These are phyloP conservation scores for Fusarium anguioides DNA, from an alignment of 2,329 filamentous ascomycete species.

Conservation along the genomic window DNA sequence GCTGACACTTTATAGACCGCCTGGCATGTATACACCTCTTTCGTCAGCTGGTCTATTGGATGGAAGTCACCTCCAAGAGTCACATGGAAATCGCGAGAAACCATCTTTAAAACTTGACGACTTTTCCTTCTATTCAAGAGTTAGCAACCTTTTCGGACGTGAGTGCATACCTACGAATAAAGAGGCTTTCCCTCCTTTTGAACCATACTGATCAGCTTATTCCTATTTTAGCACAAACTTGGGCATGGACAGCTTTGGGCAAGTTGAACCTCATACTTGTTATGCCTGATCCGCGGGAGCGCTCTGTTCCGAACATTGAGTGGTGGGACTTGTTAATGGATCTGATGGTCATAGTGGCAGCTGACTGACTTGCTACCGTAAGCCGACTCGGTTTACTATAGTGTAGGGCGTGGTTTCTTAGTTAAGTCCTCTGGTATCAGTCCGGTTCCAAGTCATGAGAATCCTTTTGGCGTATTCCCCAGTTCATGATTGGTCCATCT, in stretches of 20 bases:
- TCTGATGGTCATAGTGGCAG: not conserved
- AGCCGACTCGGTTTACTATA: too few relatives aligned
- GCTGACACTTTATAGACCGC: not conserved
- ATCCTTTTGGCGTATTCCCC: not conserved
- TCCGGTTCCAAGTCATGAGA: not conserved
- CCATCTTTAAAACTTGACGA: not conserved
- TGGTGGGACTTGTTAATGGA: slow-evolving; percentile 1
- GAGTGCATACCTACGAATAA: not conserved
- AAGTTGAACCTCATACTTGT: not conserved
- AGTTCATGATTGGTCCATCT: not conserved
- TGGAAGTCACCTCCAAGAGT: not conserved
- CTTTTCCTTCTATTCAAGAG: slow-evolving; percentile 7
- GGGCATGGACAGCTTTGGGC: slow-evolving; percentile 1
- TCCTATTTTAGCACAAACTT: slow-evolving; percentile 6
- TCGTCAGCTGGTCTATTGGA: slow-evolving; percentile 6
- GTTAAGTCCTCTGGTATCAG: not conserved
- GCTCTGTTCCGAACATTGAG: not conserved
- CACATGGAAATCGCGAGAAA: not conserved
- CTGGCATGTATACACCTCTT: slow-evolving; percentile 8
- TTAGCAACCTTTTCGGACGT: slow-evolving; percentile 6
- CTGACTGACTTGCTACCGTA: not conserved
- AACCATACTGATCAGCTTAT: not conserved
- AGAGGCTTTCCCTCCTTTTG: too few relatives aligned
- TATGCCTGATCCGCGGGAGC: slow-evolving; percentile 2
- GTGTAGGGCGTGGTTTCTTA: not conserved